Conservation (phyloP, 495 filamentous ascomycete genomes). For the Aspergillus bertholletiae region DNA sequence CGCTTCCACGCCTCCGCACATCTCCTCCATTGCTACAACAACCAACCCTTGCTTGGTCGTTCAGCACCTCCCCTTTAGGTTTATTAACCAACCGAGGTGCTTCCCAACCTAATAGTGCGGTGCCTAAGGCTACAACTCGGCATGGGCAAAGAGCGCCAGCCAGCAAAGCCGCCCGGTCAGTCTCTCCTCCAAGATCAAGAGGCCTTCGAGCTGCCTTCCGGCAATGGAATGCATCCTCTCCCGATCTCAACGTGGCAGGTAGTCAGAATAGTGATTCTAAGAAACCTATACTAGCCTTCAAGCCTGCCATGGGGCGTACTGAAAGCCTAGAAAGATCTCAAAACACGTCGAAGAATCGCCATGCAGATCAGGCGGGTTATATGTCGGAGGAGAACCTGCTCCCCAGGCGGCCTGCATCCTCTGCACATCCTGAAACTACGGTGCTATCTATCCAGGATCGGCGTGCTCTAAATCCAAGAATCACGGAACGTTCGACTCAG, state of each 20-base stretch:
- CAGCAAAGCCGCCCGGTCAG: constrained; percentile 35
- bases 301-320: not conserved
- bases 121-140: constrained; percentile 10
- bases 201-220: constrained; percentile 35
- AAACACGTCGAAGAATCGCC: not conserved
- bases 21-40: constrained; percentile 50
- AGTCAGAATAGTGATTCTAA: not conserved
- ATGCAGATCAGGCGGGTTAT: not conserved
- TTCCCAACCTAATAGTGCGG: constrained; percentile 37
- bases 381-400: not conserved
- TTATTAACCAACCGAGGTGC: constrained; percentile 24
- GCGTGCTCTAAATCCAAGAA: constrained; percentile 27
- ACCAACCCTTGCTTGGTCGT: constrained; percentile 21
- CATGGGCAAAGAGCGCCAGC: constrained; percentile 8
- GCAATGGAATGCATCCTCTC: constrained; percentile 25
- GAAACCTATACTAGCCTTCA: not conserved
- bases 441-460: constrained; percentile 33
- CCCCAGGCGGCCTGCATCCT: constrained; percentile 7
- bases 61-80: constrained; percentile 24
- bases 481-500: constrained; percentile 12
- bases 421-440: constrained; percentile 4
- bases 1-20: constrained; percentile 49
- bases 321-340: not conserved
- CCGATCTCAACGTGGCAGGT: constrained; percentile 13
- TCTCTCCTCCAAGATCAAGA: constrained; percentile 36